These are phyloP conservation scores for Stagonosporopsis cucurbitacearum DNA, from an alignment of 2,329 filamentous ascomycete species.

Conservation along the genomic window DNA sequence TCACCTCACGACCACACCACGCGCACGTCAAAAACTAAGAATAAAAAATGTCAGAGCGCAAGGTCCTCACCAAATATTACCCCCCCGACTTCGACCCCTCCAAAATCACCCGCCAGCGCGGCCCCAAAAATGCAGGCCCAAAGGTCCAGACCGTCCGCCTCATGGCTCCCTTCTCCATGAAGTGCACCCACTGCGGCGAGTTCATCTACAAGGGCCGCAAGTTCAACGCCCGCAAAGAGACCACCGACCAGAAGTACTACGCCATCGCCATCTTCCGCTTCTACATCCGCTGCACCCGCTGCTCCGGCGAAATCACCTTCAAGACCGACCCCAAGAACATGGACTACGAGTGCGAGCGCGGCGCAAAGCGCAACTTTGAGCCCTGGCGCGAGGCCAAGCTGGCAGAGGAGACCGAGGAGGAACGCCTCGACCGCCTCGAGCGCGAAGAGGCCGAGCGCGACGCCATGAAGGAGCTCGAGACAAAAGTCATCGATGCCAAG, in stretches of 20 bases:
- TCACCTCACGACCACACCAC: background rate
- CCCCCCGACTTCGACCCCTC: constrained; percentile 88
- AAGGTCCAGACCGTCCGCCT: constrained; percentile 86
- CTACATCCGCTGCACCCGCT: constrained; percentile 86
- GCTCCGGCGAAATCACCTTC: constrained; percentile 87
- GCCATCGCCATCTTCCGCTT: constrained; percentile 87
- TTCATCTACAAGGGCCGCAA: constrained; percentile 94
- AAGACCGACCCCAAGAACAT: constrained; percentile 94
- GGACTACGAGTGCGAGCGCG: constrained; percentile 82
- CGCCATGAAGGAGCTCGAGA: constrained; percentile 93
- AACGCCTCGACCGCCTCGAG: constrained; percentile 84
- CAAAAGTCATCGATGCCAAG: constrained; percentile 91
- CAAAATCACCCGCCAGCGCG: constrained; percentile 72
- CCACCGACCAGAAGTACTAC: constrained; percentile 87
- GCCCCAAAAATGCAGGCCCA: constrained; percentile 74
- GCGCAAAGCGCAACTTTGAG: constrained; percentile 92
- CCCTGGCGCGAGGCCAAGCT: constrained; percentile 77
- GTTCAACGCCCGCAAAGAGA: constrained; percentile 95
- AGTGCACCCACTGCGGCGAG: constrained; percentile 73
- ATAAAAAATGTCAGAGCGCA: constrained; percentile 91
- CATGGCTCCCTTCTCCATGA: constrained; percentile 88
- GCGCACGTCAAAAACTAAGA: no score
- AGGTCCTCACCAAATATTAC: constrained; percentile 74
- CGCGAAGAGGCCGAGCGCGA: constrained; percentile 80
- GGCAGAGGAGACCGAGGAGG: constrained; percentile 81